Evolutionary conservation across 1,284 basidiomycete species (phyloP), one percentile per base, ranked within the genome.

Genomic region (Ceratobasidium sp.): DNA sequence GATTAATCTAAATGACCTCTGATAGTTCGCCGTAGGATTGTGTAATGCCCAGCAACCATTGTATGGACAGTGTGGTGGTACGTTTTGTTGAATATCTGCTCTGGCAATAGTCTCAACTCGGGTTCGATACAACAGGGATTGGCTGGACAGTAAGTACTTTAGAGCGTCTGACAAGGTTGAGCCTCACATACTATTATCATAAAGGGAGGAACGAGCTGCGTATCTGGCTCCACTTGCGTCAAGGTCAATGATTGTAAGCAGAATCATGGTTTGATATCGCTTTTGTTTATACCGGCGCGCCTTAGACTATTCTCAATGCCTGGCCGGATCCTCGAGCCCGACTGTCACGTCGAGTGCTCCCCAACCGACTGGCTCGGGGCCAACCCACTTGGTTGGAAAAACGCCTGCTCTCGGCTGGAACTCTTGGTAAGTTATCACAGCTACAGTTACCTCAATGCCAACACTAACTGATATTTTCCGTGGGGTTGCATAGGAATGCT

Each of bases 341-440:
- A 23, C 71, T 6, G 50, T 53, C 18, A 53, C 60, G 2, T 52
- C 45, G 2, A 58, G 41, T 6, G 43, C 52, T n/a, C 32, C 58
- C 21, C 59, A 62, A 21, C 39, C 60, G 16, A 57, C 60, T 28
- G 67, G 73, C 21, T 55, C 70, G 43, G 71, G 73, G 5, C 73
- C 73, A 1, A 71, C 53, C 28, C 62, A 62, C 8, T 14, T 46
- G 9, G 70, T 74, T 26, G 73, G 62, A 16, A 74, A 74, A 46
- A 65, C 64, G 6, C 73, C 73, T 12, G 73, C 65, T 28, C 36
- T 74, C 30, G 73, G 73, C 32, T 74, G 73, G 73, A 74, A 74
- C 28, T 69, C 65, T 36, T 69, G 65, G 65, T 69, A 46, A 57
- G 65, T 45, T 34, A 8, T 16, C 23, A 43, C 9, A 28, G 18